A percentile compares a stretch with the other conserved stretches of the same genome.
Evolutionary conservation across 2,329 filamentous ascomycete species (phyloP).

Genomic region (Aphanocladium album): DNA sequence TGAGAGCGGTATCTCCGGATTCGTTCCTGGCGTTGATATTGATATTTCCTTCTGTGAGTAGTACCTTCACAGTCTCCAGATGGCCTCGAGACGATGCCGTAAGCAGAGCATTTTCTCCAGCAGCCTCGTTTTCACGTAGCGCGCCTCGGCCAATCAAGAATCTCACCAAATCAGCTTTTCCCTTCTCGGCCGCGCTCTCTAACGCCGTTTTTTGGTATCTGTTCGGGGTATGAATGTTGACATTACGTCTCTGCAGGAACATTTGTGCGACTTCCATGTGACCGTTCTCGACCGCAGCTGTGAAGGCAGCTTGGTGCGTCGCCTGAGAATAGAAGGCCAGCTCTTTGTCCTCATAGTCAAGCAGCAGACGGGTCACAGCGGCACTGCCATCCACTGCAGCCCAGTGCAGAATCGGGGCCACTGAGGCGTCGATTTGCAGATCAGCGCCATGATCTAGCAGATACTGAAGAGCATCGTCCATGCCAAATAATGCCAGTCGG

Average conservation of each 20-base stretch:
- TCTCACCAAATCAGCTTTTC: neutral
- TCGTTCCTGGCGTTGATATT: neutral
- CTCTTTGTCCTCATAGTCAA: slow-evolving; percentile 4
- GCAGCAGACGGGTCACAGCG: neutral
- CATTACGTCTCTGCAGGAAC: neutral
- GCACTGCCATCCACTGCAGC: neutral
- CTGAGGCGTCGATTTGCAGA: slow-evolving; percentile 1
- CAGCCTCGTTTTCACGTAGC: neutral
- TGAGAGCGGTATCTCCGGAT: neutral
- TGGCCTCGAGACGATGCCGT: neutral
- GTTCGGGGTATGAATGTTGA: neutral
- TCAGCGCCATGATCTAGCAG: neutral
- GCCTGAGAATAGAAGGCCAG: neutral
- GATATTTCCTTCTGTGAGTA: neutral
- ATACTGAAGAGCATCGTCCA: slow-evolving; percentile 4
- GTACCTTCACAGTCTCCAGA: neutral
- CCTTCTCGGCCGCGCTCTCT: slow-evolving; percentile 7
- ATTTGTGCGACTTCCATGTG: neutral
- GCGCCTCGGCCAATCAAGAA: neutral
- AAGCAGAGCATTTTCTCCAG: neutral
- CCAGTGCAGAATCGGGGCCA: neutral
- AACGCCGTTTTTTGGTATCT: neutral
- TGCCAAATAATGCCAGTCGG: slow-evolving; percentile 7
- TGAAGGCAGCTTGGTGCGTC: slow-evolving; percentile 1
- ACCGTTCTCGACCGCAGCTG: neutral